A percentile compares a stretch with the other conserved stretches of the same genome.
These are phyloP conservation scores for Globomyces sp. DNA, from an alignment of 371 early-diverging fungal species.

Conservation along the genomic window DNA sequence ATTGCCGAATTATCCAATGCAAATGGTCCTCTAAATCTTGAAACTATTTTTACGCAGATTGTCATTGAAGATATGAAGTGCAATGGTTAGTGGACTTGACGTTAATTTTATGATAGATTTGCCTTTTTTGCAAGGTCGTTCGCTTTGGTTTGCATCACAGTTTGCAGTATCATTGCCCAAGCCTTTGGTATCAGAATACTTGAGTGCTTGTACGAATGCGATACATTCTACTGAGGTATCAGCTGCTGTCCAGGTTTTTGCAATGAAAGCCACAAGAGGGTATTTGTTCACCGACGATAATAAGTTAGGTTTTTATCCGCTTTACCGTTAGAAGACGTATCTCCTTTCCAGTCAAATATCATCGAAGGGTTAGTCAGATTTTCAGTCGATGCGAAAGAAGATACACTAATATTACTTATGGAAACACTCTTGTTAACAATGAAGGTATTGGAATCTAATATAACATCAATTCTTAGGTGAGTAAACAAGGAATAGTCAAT, in stretches of 20 bases:
- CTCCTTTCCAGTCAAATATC: slow-evolving; percentile 65
- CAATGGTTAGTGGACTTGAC: neutral
- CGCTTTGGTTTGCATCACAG: slow-evolving; percentile 81
- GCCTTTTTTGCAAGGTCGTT: slow-evolving; percentile 86
- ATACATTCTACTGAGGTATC: slow-evolving; percentile 60
- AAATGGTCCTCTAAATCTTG: neutral
- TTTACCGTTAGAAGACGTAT: slow-evolving; percentile 7
- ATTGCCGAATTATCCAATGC: slow-evolving; percentile 23
- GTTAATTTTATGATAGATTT: slow-evolving; percentile 35
- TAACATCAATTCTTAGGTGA: slow-evolving; percentile 31
- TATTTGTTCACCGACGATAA: no score
- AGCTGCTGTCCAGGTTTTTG: slow-evolving; percentile 70
- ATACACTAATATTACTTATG: slow-evolving; percentile 73
- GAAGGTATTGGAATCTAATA: no score
- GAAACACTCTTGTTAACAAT: slow-evolving; percentile 72
- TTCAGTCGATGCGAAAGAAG: slow-evolving; percentile 67
- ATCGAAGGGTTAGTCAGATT: slow-evolving; percentile 60
- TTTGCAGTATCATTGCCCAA: slow-evolving; percentile 73
- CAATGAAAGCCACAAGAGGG: slow-evolving; percentile 74
- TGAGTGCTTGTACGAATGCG: slow-evolving; percentile 70
- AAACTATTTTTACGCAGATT: slow-evolving; percentile 27
- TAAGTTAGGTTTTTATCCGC: slow-evolving; percentile 20
- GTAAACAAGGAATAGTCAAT: slow-evolving; percentile 66
- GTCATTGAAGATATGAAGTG: slow-evolving; percentile 7
- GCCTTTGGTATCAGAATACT: slow-evolving; percentile 64